Evolutionary conservation across 1,139 yeast species (phyloP).

Genomic region (Blastobotrys proliferans): DNA sequence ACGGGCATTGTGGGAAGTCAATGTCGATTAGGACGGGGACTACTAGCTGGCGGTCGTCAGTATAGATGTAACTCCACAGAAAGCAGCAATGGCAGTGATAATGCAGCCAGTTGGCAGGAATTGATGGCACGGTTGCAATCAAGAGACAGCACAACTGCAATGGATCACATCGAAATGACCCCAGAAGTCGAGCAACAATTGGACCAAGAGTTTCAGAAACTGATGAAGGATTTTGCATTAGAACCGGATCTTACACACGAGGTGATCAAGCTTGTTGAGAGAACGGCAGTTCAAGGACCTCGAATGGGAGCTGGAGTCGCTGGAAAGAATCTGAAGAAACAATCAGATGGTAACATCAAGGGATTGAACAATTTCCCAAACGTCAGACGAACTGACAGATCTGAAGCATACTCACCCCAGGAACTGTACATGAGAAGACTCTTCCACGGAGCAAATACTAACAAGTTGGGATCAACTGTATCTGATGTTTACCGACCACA

Average conservation of each 20-base stretch:
- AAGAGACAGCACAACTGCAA: too few relatives aligned
- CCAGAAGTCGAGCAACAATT: conserved; percentile 29
- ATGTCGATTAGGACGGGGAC: too few relatives aligned
- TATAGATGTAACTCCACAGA: too few relatives aligned
- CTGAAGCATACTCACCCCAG: conserved; percentile 61
- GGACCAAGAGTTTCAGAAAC: conserved; percentile 28
- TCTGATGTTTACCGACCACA: conserved; percentile 66
- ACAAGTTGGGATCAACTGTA: conserved; percentile 62
- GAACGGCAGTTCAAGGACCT: conserved; percentile 18
- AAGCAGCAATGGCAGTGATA: too few relatives aligned
- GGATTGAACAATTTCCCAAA: conserved; percentile 36
- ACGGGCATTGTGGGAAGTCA: too few relatives aligned
- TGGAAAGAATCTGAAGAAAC: too few relatives aligned
- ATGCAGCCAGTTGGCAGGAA: too few relatives aligned
- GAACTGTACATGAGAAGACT: conserved; percentile 73
- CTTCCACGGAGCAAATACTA: conserved; percentile 49
- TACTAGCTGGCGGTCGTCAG: too few relatives aligned
- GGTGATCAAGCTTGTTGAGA: conserved; percentile 18
- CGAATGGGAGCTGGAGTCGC: too few relatives aligned
- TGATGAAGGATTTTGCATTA: conserved; percentile 31
- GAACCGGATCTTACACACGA: conserved; percentile 27
- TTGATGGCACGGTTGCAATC: too few relatives aligned
- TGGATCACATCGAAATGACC: conserved; percentile 18
- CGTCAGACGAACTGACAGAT: conserved; percentile 34
- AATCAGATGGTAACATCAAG: conserved; percentile 23